Base-by-base conservation (phyloP, 2,329 filamentous ascomycete genomes). In the Aureobasidium lini region DNA sequence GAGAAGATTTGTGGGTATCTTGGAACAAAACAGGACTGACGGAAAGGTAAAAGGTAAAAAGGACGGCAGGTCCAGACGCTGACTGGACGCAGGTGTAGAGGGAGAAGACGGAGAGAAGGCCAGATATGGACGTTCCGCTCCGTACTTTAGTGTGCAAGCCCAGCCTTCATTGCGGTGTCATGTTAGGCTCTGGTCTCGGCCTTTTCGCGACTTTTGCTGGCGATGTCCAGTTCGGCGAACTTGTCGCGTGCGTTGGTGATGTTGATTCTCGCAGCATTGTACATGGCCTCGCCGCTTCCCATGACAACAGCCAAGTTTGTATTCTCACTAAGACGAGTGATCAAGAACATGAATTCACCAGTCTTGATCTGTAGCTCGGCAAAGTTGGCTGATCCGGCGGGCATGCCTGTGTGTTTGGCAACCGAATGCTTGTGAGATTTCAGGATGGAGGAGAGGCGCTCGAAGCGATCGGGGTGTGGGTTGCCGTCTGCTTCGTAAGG, bases 401-500 rank as follows among this genome's bases (percentile, higher is more conserved):
- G 87, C 29, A 88, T 88, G 50, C 88, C 87, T 1, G 88, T 91
- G 72, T 89, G 90, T 66, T 87, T 85, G 69, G 79, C 77, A 72
- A 82, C 80, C 52, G 75, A 84, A 76, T 97, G 93, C 78, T 97
- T 99, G 79, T 97, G 96, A 61, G 93, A 92, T 77, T 99, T 99
- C 76, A 99, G 88, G 69, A 99, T 96, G 73, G 96, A 97, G 63
- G 88, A 94, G 70, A 99, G 89, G 66, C 89, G 88, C 79, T 99
- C 94, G 67, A 96, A 91, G 2, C 94, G 88, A 74, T 99, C 94
- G 53, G 88, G 87, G 63, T 90, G 95, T 1, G 94, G 93, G 71
- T 99, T 99, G 16, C 64, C 60, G 53, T 83, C 75, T 37, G 82
- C 80, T 46, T 91, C 91, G 62, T 87, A 81, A 16, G 84, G 80